Conservation (phyloP, 768 basidiomycete genomes). For the Mycena galopus region DNA sequence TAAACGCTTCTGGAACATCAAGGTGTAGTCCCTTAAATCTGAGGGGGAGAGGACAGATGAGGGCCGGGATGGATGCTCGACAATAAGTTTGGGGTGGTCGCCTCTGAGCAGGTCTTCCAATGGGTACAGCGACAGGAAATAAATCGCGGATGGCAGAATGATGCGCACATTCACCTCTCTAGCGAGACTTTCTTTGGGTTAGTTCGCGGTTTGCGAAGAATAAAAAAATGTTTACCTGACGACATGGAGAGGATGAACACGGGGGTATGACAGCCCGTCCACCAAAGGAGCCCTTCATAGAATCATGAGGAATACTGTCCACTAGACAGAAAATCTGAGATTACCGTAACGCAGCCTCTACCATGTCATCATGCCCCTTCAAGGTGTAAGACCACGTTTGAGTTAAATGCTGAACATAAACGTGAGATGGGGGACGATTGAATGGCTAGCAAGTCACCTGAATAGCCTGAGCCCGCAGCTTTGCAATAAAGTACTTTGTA, state of each 20-base stretch:
- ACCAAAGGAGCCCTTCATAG: conserved; percentile 47
- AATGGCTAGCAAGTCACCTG: conserved; percentile 17
- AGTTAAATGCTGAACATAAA: conserved; percentile 58
- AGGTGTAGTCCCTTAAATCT: conserved; percentile 64
- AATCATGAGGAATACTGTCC: not conserved
- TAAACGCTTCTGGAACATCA: conserved; percentile 70
- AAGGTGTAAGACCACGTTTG: conserved; percentile 68
- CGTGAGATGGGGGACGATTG: not conserved
- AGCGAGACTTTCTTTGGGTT: conserved; percentile 48
- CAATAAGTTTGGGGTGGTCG: conserved; percentile 66
- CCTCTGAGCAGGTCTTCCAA: conserved; percentile 60
- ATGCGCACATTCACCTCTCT: conserved; percentile 61
- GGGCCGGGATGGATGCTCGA: conserved; percentile 64
- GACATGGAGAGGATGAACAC: conserved; percentile 68
- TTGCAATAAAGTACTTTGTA: conserved; percentile 70
- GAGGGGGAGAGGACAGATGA: conserved; percentile 55
- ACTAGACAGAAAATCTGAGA: not conserved
- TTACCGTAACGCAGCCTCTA: conserved; percentile 57
- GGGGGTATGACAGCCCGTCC: conserved; percentile 45
- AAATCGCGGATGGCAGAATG: conserved; percentile 64
- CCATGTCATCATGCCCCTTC: conserved; percentile 68
- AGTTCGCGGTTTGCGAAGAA: no score
- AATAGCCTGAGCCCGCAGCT: conserved; percentile 65
- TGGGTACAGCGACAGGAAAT: conserved; percentile 71
- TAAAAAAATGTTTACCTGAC: conserved; percentile 48